These are phyloP conservation scores for Phlebiopsis gigantea DNA, from an alignment of 768 basidiomycete species.

Conservation along the genomic window DNA sequence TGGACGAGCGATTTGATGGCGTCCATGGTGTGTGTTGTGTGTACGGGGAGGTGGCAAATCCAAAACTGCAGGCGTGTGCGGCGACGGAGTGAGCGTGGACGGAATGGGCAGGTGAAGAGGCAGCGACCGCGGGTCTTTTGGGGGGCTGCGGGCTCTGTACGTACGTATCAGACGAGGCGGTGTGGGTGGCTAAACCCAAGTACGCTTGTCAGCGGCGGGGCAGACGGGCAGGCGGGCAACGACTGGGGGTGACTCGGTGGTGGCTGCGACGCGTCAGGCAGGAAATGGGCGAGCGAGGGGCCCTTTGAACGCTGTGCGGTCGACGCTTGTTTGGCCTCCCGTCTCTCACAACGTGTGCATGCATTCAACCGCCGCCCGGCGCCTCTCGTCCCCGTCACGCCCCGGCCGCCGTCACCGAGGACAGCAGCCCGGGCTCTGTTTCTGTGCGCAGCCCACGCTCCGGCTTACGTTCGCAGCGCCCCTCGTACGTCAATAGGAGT, in stretches of 20 bases:
- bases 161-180: slow-evolving; percentile 11
- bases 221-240: slow-evolving; percentile 13
- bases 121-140: too few relatives aligned
- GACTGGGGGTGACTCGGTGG: slow-evolving; percentile 15
- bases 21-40: slow-evolving; percentile 50
- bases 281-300: slow-evolving; percentile 18
- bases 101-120: slow-evolving; percentile 21
- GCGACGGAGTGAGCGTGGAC: slow-evolving; percentile 15
- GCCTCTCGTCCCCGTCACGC: background rate
- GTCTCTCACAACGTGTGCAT: too few relatives aligned
- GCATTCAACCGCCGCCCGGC: background rate
- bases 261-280: slow-evolving; percentile 32
- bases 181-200: slow-evolving; percentile 5
- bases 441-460: background rate
- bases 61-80: slow-evolving; percentile 31
- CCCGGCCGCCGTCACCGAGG: background rate
- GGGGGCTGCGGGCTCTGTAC: slow-evolving; percentile 15
- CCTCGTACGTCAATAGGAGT: background rate
- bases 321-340: too few relatives aligned
- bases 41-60: slow-evolving; percentile 25
- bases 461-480: background rate
- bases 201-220: slow-evolving; percentile 12
- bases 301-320: slow-evolving; percentile 6
- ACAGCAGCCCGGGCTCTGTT: background rate
- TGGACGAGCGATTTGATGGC: slow-evolving; percentile 76